These are phyloP conservation scores for Kodamaea derodonti DNA, from an alignment of 1,139 yeast species.

Conservation along the genomic window DNA sequence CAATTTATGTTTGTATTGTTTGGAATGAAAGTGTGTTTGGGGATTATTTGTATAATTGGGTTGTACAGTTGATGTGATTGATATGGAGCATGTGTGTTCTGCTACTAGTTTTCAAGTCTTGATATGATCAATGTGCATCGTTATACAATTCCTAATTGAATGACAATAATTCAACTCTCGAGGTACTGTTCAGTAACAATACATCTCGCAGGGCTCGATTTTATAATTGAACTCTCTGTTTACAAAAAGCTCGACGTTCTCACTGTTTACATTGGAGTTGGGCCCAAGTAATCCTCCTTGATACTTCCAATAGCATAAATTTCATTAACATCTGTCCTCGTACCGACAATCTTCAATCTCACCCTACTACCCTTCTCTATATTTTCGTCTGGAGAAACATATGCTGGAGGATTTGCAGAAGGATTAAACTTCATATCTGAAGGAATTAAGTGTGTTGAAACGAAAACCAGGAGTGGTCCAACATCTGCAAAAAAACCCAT, in stretches of 20 bases:
- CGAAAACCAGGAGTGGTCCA: conserved; percentile 93
- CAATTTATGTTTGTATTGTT: neutral
- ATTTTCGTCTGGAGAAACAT: conserved; percentile 90
- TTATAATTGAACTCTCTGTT: too few relatives aligned
- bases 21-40: neutral
- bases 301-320: conserved; percentile 97
- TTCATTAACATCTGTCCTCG: conserved; percentile 95
- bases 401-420: conserved; percentile 97
- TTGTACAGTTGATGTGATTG: too few relatives aligned
- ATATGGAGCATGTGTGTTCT: too few relatives aligned
- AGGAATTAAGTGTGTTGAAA: conserved; percentile 91
- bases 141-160: too few relatives aligned
- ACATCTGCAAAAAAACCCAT: conserved; percentile 98
- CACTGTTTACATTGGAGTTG: conserved; percentile 52
- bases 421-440: conserved; percentile 93
- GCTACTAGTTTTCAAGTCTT: too few relatives aligned
- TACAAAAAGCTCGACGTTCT: too few relatives aligned
- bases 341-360: conserved; percentile 93
- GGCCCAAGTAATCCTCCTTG: conserved; percentile 95
- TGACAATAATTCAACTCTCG: too few relatives aligned
- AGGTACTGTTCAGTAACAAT: too few relatives aligned
- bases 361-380: conserved; percentile 92
- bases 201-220: too few relatives aligned
- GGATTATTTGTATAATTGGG: too few relatives aligned
- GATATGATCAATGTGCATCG: too few relatives aligned